Base-by-base conservation (phyloP, 2,329 filamentous ascomycete species). In the Cordyceps militaris region DNA sequence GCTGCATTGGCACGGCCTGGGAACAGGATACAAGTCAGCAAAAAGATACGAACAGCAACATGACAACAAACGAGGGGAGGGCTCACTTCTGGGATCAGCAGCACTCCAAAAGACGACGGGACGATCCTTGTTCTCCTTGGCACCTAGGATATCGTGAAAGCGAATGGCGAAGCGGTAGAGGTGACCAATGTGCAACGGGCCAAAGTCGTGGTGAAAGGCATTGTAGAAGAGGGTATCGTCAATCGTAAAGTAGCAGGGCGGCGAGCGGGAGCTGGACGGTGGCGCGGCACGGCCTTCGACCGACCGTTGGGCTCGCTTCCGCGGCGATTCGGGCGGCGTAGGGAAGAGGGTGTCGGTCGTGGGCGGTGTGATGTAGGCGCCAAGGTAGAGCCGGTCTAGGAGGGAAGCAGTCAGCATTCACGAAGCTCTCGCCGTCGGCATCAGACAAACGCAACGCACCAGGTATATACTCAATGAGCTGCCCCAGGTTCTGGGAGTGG, bases 201-300 rank as follows among this genome's bases (percentile, higher is more conserved):
- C 94, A 72, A 99, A 99, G 75, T 99, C 94, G 67, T 95, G 92
- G 75, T 97, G 92, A 74, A 99, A 99, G 32, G 93, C 92, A 73
- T 99, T 99, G 80, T 99, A 99, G 48, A 96, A 81, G 46, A 99
- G 85, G 42, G 80, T 87, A 69, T 96, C 90, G 70, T 99, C 94
- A 64, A 97, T 86, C 52, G 91, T 93, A 74, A 99, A 99, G 76
- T 97, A 99, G 70, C 89, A 92, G 1, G 94, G 94, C 57, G 86
- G 76, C 63, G 78, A 62, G 52, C 68, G 63, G 60, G 64, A 67
- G 63, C 63, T 65, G 16, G 59, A 53, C 53, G 66, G 61, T 59
- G 64, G 66, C 58, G 64, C 65, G 59, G 67, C 58, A 83, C 78
- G 47, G 23, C 80, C 82, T 32, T 83, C 79, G 59, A 82, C 83